These are phyloP conservation scores for Xerophyta viscosa DNA, from an alignment of 106 monocot genomes.

Conservation along the genomic window DNA sequence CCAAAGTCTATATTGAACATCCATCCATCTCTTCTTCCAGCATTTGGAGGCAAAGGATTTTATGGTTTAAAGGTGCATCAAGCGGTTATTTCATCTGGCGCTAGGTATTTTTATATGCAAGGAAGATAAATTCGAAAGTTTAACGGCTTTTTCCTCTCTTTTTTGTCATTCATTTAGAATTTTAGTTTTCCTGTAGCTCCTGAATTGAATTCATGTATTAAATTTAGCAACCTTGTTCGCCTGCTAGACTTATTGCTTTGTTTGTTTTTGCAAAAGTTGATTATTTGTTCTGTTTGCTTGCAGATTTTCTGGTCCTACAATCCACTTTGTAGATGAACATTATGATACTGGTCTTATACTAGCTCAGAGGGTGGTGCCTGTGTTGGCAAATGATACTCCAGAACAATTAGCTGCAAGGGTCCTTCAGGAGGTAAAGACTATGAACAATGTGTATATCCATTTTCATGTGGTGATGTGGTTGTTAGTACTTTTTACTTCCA, in stretches of 20 bases:
- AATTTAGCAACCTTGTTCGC: no score
- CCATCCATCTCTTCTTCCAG: conserved; percentile 96
- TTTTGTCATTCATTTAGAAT: no score
- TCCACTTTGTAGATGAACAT: conserved; percentile 95
- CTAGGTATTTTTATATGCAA: conserved; percentile 74
- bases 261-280: no score
- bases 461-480: no score
- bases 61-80: conserved; percentile 89
- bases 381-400: conserved; percentile 66
- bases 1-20: conserved; percentile 85
- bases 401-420: conserved; percentile 77
- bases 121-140: no score
- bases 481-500: no score
- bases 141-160: no score
- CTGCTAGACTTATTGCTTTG: no score
- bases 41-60: conserved; percentile 96
- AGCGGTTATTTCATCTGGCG: conserved; percentile 93
- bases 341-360: conserved; percentile 81
- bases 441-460: no score
- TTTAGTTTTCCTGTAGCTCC: no score
- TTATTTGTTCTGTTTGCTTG: no score
- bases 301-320: conserved; percentile 87
- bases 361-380: conserved; percentile 79
- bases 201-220: no score
- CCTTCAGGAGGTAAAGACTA: conserved; percentile 83